phyloP scores from a whole-genome alignment of 345 rosid species.

The Citrus cavaleriei region DNA sequence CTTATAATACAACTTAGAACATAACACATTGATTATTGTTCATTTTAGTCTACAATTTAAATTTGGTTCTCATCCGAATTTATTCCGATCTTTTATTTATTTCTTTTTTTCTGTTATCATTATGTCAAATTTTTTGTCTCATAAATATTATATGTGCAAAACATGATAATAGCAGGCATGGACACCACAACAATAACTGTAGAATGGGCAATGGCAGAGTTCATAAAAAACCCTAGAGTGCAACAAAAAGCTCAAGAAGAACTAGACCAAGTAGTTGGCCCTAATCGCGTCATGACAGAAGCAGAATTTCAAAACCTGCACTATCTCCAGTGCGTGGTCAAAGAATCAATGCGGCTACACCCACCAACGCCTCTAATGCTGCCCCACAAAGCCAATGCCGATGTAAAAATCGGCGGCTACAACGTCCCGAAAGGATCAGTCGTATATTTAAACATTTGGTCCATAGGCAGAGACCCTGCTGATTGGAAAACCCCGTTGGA shows the following conservation, averaged over 20 bases:
- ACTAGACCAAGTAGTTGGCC: background rate
- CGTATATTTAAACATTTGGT: background rate
- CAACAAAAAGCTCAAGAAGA: constrained; percentile 2
- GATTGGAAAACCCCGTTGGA: background rate
- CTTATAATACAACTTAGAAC: too few relatives aligned
- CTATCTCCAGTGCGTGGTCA: background rate
- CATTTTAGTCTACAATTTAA: too few relatives aligned
- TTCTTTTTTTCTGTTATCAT: too few relatives aligned
- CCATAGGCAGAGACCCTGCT: background rate
- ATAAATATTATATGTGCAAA: background rate
- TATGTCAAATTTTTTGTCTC: background rate
- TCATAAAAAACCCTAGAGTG: background rate
- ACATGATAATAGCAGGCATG: background rate
- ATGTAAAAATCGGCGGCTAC: background rate
- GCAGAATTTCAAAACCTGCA: background rate
- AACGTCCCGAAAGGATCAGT: background rate
- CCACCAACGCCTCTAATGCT: background rate
- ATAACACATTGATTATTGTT: too few relatives aligned
- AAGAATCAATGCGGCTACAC: background rate
- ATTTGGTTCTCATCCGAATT: too few relatives aligned
- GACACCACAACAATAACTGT: background rate
- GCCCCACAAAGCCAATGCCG: background rate
- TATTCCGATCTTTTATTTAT: too few relatives aligned
- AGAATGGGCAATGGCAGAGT: constrained; percentile 3
- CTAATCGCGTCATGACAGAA: background rate